A percentile compares a stretch with the other conserved stretches of the same genome.
phyloP scores from a whole-genome alignment of 2,329 filamentous ascomycete species.

The Fusarium sp. region DNA sequence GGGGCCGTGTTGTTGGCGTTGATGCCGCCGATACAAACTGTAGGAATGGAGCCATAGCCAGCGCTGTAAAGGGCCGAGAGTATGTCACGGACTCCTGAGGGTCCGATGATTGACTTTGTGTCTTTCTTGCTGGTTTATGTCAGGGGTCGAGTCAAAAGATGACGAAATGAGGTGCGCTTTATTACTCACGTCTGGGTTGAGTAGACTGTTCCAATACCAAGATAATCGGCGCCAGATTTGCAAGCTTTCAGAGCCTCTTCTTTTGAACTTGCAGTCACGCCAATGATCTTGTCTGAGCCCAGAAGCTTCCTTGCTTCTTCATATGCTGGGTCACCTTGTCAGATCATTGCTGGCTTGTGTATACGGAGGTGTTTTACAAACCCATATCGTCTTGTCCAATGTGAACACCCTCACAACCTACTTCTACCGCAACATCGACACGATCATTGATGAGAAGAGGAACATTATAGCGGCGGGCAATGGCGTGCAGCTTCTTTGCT shows the following conservation, averaged over 20 bases:
- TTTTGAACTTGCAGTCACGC: constrained; percentile 83
- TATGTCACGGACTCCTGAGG: constrained; percentile 66
- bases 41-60: constrained; percentile 62
- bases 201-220: constrained; percentile 92
- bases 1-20: constrained; percentile 81
- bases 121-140: constrained; percentile 77
- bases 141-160: constrained; percentile 3
- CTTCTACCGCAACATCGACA: constrained; percentile 86
- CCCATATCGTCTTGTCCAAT: constrained; percentile 95
- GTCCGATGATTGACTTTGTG: constrained; percentile 76
- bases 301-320: constrained; percentile 76
- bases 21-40: constrained; percentile 92
- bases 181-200: constrained; percentile 79
- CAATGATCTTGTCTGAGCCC: constrained; percentile 84
- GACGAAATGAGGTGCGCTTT: neutral
- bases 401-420: constrained; percentile 92
- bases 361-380: constrained; percentile 56
- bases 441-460: constrained; percentile 95
- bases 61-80: constrained; percentile 67
- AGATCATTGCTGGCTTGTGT: constrained; percentile 1
- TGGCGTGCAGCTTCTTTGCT: constrained; percentile 76
- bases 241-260: constrained; percentile 81
- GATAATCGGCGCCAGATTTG: constrained; percentile 84
- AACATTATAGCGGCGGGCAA: constrained; percentile 76
- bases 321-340: constrained; percentile 40